A percentile compares a stretch with the other conserved stretches of the same genome.
These are phyloP conservation scores for Aotearoamyces nothofagi DNA, from an alignment of 2,329 filamentous ascomycete species.

Conservation along the genomic window DNA sequence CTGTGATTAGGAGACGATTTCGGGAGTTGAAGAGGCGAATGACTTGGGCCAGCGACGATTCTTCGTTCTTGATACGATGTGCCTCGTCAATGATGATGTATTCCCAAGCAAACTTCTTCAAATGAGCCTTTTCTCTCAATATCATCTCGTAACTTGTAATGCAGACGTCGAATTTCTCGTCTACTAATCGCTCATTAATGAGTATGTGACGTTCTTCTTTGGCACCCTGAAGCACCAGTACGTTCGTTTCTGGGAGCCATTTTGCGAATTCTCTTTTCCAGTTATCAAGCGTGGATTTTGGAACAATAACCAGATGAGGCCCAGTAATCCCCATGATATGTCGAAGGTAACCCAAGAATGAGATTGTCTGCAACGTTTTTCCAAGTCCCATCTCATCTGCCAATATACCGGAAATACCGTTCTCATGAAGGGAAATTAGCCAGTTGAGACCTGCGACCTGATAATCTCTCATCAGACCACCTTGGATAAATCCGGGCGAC, in stretches of 20 bases:
- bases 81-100: constrained; percentile 97
- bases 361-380: constrained; percentile 94
- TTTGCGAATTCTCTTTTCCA: constrained; percentile 89
- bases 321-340: constrained; percentile 82
- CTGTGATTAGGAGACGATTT: constrained; percentile 89
- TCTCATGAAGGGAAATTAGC: constrained; percentile 95
- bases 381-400: constrained; percentile 98
- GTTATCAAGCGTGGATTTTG: constrained; percentile 95
- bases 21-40: constrained; percentile 93
- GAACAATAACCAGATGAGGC: constrained; percentile 81
- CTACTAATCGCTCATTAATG: constrained; percentile 81
- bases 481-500: constrained; percentile 77
- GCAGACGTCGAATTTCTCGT: constrained; percentile 94
- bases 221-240: constrained; percentile 82
- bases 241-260: constrained; percentile 94
- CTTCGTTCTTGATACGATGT: constrained; percentile 98
- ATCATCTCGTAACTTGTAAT: constrained; percentile 99
- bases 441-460: constrained; percentile 93
- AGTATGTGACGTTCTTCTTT: constrained; percentile 84
- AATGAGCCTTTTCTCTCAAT: constrained; percentile 77
- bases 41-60: constrained; percentile 91
- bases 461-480: constrained; percentile 85
- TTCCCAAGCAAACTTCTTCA: constrained; percentile 98
- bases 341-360: constrained; percentile 87
- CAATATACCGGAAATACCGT: constrained; percentile 94